Conservation (phyloP, 2,329 filamentous ascomycete genomes). For the Cyanodermella asteris region DNA sequence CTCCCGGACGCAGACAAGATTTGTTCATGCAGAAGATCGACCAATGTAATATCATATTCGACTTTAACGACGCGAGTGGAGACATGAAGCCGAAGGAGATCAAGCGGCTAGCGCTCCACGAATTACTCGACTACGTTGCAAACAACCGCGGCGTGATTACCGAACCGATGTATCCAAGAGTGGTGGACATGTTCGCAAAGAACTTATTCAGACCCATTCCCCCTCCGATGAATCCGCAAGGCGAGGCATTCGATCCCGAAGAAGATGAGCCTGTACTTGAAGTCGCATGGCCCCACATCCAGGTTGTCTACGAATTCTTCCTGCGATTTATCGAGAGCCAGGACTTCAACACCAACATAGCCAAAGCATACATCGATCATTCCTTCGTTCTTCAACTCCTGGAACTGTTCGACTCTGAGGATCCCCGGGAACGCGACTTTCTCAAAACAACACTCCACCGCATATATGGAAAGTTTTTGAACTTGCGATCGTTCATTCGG, state of each 20-base stretch:
- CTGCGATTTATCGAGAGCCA: conserved; percentile 96
- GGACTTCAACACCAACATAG: conserved; percentile 99
- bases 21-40: conserved; percentile 99
- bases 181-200: conserved; percentile 98
- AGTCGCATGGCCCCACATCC: conserved; percentile 97
- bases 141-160: conserved; percentile 98
- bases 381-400: conserved; percentile 86
- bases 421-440: conserved; percentile 89
- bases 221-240: conserved; percentile 90
- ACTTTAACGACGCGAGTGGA: conserved; percentile 93
- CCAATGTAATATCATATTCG: conserved; percentile 99
- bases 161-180: conserved; percentile 94
- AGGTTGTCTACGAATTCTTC: conserved; percentile 99
- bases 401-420: conserved; percentile 96
- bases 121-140: conserved; percentile 90
- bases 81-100: conserved; percentile 99
- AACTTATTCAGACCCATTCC: conserved; percentile 95
- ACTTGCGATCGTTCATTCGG: conserved; percentile 88
- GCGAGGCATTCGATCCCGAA: conserved; percentile 93
- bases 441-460: conserved; percentile 93
- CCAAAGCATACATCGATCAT: conserved; percentile 96
- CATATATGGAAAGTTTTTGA: conserved; percentile 98
- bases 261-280: conserved; percentile 96
- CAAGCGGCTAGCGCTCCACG: conserved; percentile 86
- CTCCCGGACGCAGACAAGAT: conserved; percentile 81